phyloP scores from a whole-genome alignment of 1,139 yeast genomes.

The Kluyveromyces sp. region DNA sequence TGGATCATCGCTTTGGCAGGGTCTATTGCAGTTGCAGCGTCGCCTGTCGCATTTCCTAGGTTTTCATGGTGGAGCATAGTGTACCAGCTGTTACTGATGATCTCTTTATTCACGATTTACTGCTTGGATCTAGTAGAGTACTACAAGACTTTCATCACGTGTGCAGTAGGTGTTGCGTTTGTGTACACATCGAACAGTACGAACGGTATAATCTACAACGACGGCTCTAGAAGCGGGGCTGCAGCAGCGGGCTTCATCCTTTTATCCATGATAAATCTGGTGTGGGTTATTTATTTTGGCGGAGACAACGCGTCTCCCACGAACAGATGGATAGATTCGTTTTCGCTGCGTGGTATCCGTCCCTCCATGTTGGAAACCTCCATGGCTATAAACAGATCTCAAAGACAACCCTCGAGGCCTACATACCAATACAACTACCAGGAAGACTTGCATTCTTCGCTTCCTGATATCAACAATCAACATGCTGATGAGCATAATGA shows the following conservation, averaged over 20 bases:
- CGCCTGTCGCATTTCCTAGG: constrained; percentile 50
- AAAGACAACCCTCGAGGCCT: constrained; percentile 1
- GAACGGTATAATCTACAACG: constrained; percentile 66
- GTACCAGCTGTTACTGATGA: constrained; percentile 59
- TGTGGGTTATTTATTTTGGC: constrained; percentile 84
- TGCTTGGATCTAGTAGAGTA: constrained; percentile 62
- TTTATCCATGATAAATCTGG: constrained; percentile 66
- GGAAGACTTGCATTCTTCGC: constrained; percentile 4
- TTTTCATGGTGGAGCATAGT: constrained; percentile 98
- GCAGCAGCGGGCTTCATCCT: constrained; percentile 91
- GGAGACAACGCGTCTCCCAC: constrained; percentile 74
- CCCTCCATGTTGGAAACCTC: constrained; percentile 29
- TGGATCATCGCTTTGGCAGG: constrained; percentile 90
- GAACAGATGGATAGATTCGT: constrained; percentile 79
- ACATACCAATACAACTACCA: constrained; percentile 6
- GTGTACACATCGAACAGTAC: constrained; percentile 79
- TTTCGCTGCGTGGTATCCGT: constrained; percentile 41
- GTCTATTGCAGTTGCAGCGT: constrained; percentile 55
- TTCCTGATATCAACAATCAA: neutral
- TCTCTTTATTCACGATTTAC: constrained; percentile 52
- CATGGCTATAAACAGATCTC: constrained; percentile 9
- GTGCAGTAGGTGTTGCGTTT: constrained; percentile 46
- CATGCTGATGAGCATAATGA: constrained; percentile 1
- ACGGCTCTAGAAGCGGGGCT: constrained; percentile 63
- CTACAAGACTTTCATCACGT: constrained; percentile 44